phyloP scores from a whole-genome alignment of 2,329 filamentous ascomycete species.

The Dactylellina drechsleri region DNA sequence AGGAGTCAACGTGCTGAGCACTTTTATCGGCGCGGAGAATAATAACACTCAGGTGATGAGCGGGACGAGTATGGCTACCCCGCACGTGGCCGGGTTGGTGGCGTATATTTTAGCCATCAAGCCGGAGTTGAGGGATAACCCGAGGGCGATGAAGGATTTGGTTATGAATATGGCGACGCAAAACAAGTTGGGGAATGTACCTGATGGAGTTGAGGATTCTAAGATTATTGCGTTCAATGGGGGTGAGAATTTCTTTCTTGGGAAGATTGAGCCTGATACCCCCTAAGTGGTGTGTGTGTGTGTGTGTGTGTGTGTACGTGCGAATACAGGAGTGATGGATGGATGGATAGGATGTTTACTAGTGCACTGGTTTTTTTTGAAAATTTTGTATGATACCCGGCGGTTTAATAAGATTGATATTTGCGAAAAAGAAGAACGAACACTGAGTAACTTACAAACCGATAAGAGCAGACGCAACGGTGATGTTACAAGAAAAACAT shows the following conservation, averaged over 20 bases:
- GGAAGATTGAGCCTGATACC: background rate
- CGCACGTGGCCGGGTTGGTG: slow-evolving; percentile 74
- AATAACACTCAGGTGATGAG: slow-evolving; percentile 60
- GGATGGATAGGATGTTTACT: background rate
- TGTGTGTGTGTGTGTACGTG: background rate
- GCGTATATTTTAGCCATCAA: slow-evolving; percentile 67
- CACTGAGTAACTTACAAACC: background rate
- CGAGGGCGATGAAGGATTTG: slow-evolving; percentile 44
- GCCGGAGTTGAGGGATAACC: slow-evolving; percentile 29
- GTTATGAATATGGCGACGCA: slow-evolving; percentile 31
- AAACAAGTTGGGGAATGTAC: slow-evolving; percentile 21
- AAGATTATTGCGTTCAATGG: slow-evolving; percentile 47
- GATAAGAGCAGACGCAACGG: background rate
- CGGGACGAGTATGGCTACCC: slow-evolving; percentile 69
- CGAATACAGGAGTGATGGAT: no score
- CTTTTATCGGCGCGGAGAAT: slow-evolving; percentile 63
- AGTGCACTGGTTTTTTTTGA: background rate
- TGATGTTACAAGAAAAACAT: no score
- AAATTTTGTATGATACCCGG: slow-evolving; percentile 23
- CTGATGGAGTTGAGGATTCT: slow-evolving; percentile 9
- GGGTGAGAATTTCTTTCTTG: background rate
- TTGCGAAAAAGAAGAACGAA: background rate
- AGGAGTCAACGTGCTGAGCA: slow-evolving; percentile 66
- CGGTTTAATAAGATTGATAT: background rate
- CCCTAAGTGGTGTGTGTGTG: background rate